phyloP scores from a whole-genome alignment of 805 yeast species.

The Candida awuae region DNA sequence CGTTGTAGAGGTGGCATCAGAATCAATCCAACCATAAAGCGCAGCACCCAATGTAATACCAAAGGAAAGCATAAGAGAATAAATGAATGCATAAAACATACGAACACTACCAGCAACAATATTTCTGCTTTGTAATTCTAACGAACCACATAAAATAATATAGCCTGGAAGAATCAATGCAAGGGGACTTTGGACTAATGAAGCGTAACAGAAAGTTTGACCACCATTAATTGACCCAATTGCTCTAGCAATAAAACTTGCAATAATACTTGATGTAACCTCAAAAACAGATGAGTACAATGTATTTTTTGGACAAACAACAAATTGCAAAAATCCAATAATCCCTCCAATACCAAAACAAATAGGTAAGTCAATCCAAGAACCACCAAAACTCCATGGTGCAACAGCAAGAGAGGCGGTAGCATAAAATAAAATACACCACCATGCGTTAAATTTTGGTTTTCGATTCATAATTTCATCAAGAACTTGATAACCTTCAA shows the following conservation, averaged over 20 bases:
- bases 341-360: conserved; percentile 70
- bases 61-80: conserved; percentile 83
- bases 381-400: conserved; percentile 80
- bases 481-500: conserved; percentile 68
- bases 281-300: conserved; percentile 87
- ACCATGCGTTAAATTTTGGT: conserved; percentile 64
- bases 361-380: conserved; percentile 85
- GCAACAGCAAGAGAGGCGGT: conserved; percentile 73
- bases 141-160: conserved; percentile 83
- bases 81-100: conserved; percentile 94
- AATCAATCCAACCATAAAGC: conserved; percentile 88
- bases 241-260: conserved; percentile 81
- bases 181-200: conserved; percentile 81
- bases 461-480: conserved; percentile 57
- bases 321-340: conserved; percentile 77
- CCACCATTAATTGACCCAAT: conserved; percentile 72
- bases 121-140: conserved; percentile 84
- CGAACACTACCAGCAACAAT: conserved; percentile 91
- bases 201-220: conserved; percentile 71
- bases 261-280: conserved; percentile 83
- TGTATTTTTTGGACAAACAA: conserved; percentile 73
- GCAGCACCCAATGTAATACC: conserved; percentile 94
- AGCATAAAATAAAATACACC: conserved; percentile 73
- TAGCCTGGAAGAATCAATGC: conserved; percentile 93
- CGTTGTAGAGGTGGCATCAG: conserved; percentile 57